Conservation (phyloP, 768 basidiomycete species). For the Rubroboletus satanas region DNA sequence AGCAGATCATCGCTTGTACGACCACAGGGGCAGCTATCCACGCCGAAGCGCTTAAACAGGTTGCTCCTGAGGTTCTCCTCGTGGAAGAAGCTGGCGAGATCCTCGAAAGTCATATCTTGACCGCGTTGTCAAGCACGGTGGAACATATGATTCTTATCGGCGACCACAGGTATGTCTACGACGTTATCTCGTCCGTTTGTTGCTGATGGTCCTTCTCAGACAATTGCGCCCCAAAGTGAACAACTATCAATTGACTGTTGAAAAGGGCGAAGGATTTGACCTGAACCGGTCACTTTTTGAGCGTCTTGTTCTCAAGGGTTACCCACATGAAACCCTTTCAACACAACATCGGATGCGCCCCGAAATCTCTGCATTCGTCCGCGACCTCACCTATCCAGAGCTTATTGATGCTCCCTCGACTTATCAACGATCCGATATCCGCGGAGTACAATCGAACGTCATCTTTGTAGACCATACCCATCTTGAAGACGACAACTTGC, state of each 20-base stretch:
- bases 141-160: too few species aligned
- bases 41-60: conserved; percentile 12
- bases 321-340: conserved; percentile 53
- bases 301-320: conserved; percentile 50
- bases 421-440: conserved; percentile 43
- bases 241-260: conserved; percentile 58
- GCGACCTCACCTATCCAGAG: conserved; percentile 64
- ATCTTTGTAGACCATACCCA: conserved; percentile 59
- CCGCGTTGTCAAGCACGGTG: too few species aligned
- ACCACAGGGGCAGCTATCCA: conserved; percentile 69
- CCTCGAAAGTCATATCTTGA: too few species aligned
- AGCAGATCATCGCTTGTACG: conserved; percentile 65
- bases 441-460: conserved; percentile 53
- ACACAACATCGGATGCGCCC: conserved; percentile 73
- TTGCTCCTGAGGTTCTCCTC: too few species aligned
- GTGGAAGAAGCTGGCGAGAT: too few species aligned
- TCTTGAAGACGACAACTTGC: conserved; percentile 47
- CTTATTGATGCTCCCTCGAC: conserved; percentile 54
- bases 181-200: too few species aligned
- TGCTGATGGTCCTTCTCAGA: conserved; percentile 28
- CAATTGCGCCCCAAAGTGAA: conserved; percentile 73
- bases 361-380: conserved; percentile 60
- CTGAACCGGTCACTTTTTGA: conserved; percentile 56
- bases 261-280: conserved; percentile 66
- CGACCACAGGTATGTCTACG: too few species aligned